Evolutionary conservation across 305 asterid species (phyloP).

Genomic region (Fraxinus sp.): DNA sequence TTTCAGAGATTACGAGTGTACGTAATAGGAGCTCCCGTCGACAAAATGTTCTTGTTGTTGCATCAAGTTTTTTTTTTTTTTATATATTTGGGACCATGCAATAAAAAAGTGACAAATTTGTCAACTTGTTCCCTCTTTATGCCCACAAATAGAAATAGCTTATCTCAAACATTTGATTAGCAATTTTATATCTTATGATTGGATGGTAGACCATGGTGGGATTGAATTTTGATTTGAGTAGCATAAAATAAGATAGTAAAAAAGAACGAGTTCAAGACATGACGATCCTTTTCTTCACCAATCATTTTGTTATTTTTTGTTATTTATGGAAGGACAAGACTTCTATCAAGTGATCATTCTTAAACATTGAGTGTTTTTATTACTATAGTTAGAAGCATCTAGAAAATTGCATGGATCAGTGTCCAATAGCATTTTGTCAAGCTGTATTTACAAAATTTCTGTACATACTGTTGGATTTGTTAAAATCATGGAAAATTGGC

Average conservation of each 20-base stretch:
- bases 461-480: too few relatives aligned
- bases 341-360: not conserved
- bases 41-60: too few relatives aligned
- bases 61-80: too few relatives aligned
- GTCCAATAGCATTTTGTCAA: too few relatives aligned
- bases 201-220: constrained; percentile 19
- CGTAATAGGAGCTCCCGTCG: too few relatives aligned
- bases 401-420: too few relatives aligned
- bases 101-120: not conserved
- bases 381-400: too few relatives aligned
- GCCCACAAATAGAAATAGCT: constrained; percentile 13
- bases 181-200: constrained; percentile 18
- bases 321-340: constrained; percentile 18
- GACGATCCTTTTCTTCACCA: constrained; percentile 15
- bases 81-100: not conserved
- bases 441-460: too few relatives aligned
- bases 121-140: not conserved
- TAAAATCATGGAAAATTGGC: too few relatives aligned
- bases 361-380: too few relatives aligned
- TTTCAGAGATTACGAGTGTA: too few relatives aligned
- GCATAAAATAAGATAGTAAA: not conserved
- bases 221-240: not conserved
- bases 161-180: constrained; percentile 29
- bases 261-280: constrained; percentile 27
- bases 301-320: constrained; percentile 5